Conservation (phyloP, 495 filamentous ascomycete species). For the Aspergillus olivimuriae region DNA sequence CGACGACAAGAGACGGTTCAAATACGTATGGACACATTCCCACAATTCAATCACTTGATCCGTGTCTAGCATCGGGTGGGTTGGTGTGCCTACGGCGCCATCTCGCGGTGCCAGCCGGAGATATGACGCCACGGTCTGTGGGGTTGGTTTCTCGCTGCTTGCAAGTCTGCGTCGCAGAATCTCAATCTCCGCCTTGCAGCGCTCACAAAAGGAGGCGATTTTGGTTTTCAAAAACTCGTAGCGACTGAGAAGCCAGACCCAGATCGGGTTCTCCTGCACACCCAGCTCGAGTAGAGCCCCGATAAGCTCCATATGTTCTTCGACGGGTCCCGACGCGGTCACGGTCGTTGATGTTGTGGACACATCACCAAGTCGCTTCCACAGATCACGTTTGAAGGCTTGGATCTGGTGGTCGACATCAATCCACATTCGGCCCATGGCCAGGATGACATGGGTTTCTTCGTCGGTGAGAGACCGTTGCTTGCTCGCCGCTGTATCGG, state of each 20-base stretch:
- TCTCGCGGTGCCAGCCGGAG: slow-evolving; percentile 64
- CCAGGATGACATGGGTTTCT: slow-evolving; percentile 75
- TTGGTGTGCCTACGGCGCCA: slow-evolving; percentile 45
- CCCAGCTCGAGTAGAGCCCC: slow-evolving; percentile 82
- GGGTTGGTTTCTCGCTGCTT: slow-evolving; percentile 60
- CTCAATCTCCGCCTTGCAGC: slow-evolving; percentile 85
- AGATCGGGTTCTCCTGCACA: slow-evolving; percentile 92
- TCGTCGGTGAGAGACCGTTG: slow-evolving; percentile 54
- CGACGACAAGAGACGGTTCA: slow-evolving; percentile 63
- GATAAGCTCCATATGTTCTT: slow-evolving; percentile 87
- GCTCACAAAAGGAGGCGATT: slow-evolving; percentile 69
- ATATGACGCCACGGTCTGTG: slow-evolving; percentile 62
- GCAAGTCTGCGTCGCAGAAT: slow-evolving; percentile 76
- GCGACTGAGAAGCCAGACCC: slow-evolving; percentile 85
- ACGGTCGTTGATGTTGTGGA: slow-evolving; percentile 38
- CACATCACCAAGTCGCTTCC: slow-evolving; percentile 65
- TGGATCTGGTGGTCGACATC: slow-evolving; percentile 82
- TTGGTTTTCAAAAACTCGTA: slow-evolving; percentile 83
- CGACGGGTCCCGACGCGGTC: slow-evolving; percentile 44
- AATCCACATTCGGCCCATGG: slow-evolving; percentile 90
- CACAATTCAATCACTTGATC: slow-evolving; percentile 78
- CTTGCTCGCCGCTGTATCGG: slow-evolving; percentile 44
- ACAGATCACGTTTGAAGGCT: slow-evolving; percentile 79
- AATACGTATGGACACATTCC: slow-evolving; percentile 70
- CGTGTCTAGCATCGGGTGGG: slow-evolving; percentile 57